Evolutionary conservation across 305 asterid genomes (phyloP).

Genomic region (Solanum hybrid): DNA sequence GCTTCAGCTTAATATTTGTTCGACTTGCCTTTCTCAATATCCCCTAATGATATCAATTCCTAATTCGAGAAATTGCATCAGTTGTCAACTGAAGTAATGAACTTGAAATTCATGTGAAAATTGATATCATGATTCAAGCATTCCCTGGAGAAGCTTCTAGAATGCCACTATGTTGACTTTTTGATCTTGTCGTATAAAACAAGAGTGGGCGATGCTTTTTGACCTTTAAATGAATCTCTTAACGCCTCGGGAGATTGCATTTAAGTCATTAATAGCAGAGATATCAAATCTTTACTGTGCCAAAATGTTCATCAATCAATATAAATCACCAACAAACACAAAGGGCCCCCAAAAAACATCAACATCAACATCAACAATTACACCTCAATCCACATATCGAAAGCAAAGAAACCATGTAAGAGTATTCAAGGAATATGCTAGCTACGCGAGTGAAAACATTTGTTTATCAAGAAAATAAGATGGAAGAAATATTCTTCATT

Average conservation of each 20-base stretch:
- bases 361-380: neutral
- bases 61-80: neutral
- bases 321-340: neutral
- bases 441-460: neutral
- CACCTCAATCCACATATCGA: neutral
- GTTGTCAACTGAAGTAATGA: neutral
- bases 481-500: neutral
- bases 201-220: neutral
- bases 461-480: neutral
- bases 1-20: neutral
- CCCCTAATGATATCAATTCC: neutral
- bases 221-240: neutral
- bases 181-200: neutral
- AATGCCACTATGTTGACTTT: neutral
- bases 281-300: neutral
- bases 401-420: neutral
- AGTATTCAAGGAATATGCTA: neutral
- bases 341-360: neutral
- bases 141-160: neutral
- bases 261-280: neutral
- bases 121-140: neutral
- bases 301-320: neutral
- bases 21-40: neutral
- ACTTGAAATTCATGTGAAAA: neutral
- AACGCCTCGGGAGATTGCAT: neutral